These are phyloP conservation scores for Areca catechu DNA, from an alignment of 176 grass and related monocot species.

Conservation along the genomic window DNA sequence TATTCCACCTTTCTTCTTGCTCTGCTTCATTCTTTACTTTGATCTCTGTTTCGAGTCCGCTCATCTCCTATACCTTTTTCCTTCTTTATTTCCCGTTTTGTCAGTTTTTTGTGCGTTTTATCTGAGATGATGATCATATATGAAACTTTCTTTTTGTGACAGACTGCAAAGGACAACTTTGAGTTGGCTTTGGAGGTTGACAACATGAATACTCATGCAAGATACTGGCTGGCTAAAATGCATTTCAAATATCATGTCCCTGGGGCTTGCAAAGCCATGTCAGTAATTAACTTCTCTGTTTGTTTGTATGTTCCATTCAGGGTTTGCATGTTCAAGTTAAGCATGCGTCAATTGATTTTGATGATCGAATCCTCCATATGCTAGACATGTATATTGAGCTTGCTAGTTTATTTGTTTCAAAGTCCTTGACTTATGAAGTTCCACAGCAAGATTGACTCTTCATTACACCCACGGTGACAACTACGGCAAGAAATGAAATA, in stretches of 20 bases:
- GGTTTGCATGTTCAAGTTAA: too few relatives aligned
- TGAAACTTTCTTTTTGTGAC: constrained; percentile 10
- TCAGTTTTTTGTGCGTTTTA: background rate
- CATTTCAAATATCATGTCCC: constrained; percentile 98
- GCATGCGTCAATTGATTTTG: too few relatives aligned
- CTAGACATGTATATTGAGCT: too few relatives aligned
- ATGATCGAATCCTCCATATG: too few relatives aligned
- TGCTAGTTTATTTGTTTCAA: too few relatives aligned
- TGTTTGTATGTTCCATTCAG: background rate
- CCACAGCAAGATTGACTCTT: too few relatives aligned
- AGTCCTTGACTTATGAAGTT: too few relatives aligned
- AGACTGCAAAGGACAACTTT: constrained; percentile 88
- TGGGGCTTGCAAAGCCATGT: constrained; percentile 87
- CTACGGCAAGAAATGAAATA: too few relatives aligned
- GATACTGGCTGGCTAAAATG: constrained; percentile 83
- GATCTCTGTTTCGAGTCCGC: too few relatives aligned
- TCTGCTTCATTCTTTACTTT: background rate
- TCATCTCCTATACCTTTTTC: too few relatives aligned
- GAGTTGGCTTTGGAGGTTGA: constrained; percentile 81
- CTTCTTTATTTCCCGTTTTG: background rate
- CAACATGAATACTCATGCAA: constrained; percentile 77
- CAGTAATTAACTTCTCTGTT: constrained; percentile 18
- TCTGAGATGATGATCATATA: background rate
- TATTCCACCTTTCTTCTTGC: too few relatives aligned
- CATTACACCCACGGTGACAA: too few relatives aligned